A percentile compares a stretch with the other conserved stretches of the same genome.
These are phyloP conservation scores for Vigna radiata DNA, from an alignment of 306 rosid genomes.

Conservation along the genomic window DNA sequence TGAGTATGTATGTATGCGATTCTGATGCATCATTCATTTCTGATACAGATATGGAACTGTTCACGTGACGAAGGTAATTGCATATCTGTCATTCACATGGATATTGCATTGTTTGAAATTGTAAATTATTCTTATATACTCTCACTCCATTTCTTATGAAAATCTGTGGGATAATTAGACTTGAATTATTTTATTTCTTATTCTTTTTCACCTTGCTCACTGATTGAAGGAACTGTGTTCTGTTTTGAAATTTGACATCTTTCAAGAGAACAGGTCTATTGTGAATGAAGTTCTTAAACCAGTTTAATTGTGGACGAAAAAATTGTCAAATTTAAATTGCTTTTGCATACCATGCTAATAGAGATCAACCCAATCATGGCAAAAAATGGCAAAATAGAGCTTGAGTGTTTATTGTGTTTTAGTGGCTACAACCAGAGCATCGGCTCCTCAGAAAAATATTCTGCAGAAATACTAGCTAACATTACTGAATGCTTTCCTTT, in stretches of 20 bases:
- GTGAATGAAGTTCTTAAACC: not conserved
- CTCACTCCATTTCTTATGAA: conserved; percentile 21
- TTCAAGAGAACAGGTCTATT: conserved; percentile 15
- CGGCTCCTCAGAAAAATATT: not conserved
- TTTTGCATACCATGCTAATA: not conserved
- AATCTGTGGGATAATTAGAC: not conserved
- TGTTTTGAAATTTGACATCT: conserved; percentile 18
- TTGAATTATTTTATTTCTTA: not conserved
- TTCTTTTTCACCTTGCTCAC: conserved; percentile 3
- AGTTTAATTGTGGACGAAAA: not conserved
- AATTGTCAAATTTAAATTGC: not conserved
- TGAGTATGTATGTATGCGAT: not conserved
- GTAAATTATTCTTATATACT: conserved; percentile 23
- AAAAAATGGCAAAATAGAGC: too few species aligned
- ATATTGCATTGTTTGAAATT: conserved; percentile 16
- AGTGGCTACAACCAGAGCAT: not conserved
- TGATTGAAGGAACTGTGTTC: conserved; percentile 2
- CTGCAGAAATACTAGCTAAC: not conserved
- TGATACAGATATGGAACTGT: conserved; percentile 95
- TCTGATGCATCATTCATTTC: conserved; percentile 54
- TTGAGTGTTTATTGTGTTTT: too few species aligned
- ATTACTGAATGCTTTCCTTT: not conserved
- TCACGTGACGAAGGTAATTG: conserved; percentile 87
- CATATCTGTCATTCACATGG: conserved; percentile 13
- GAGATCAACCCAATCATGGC: not conserved